Evolutionary conservation across 1,139 yeast species (phyloP), one percentile per base, ranked within the genome.

Genomic region (Geotrichum aggregatum): DNA sequence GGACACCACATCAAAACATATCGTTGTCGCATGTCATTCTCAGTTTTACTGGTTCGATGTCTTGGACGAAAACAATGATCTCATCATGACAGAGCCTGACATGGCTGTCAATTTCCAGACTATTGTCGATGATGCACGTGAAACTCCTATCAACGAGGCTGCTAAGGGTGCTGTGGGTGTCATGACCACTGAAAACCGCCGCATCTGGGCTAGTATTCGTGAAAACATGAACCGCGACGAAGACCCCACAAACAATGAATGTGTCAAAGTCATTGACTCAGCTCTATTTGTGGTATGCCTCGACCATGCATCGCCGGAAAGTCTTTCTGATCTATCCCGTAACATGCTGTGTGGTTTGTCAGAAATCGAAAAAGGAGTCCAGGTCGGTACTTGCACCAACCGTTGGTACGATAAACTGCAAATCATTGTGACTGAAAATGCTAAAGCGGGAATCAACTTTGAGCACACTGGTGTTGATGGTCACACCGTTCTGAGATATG

Each of bases 401-500:
- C 76, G 97, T 67, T 89, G 96, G 96, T 89, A 88, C 66, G 96
- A 89, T 70, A 89, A 89, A 71, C 72, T 89, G 58, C 97, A 89
- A 69, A 77, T 89, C 59, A 89, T 89, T 54, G 82, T 89, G 50
- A 87, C 96, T n/a, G 82, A 83, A 65, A 87, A 88, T 67, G 96
- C 95, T 38, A 87, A 87, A 67, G 96, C 95, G 1, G 97, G 97
- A 39, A 83, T 89, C 61, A 89, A 89, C 68, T 89, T 89, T 66
- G 97, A 89, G 66, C 96, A 89, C 65, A 89, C 96, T 0, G 96
- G 96, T 62, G 95, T 89, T 35, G 97, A 89, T 71, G 96, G 97
- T 52, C 96, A 89, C 67, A 89, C 97, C 0, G 96, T 89, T 6
- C 73, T 89, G 61, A 72, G 96, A 58, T 85, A 86, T 71, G 96